A percentile compares a stretch with the other conserved stretches of the same genome.
These are phyloP conservation scores for Lentithecium fluviatile DNA, from an alignment of 495 filamentous ascomycete species.

Conservation along the genomic window DNA sequence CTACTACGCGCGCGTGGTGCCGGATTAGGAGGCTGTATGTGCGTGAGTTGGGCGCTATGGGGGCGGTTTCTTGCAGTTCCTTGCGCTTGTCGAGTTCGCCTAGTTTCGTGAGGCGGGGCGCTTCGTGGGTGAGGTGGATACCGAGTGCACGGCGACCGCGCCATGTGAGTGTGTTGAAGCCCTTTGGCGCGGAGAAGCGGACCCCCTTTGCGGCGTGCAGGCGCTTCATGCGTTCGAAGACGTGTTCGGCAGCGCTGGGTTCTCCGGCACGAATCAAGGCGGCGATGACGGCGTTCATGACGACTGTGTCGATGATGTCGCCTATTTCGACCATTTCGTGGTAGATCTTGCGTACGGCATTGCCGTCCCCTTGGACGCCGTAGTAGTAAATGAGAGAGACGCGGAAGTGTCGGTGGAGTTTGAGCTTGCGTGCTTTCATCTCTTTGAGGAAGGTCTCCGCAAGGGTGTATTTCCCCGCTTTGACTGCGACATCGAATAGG, in stretches of 20 bases:
- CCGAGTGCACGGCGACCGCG: slow-evolving; percentile 39
- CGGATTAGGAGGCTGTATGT: slow-evolving; percentile 65
- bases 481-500: slow-evolving; percentile 83
- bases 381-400: slow-evolving; percentile 78
- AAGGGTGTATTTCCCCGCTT: slow-evolving; percentile 75
- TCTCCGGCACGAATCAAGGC: slow-evolving; percentile 75
- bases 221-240: slow-evolving; percentile 79
- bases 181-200: slow-evolving; percentile 40
- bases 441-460: slow-evolving; percentile 82
- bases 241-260: slow-evolving; percentile 64
- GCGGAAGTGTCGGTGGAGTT: slow-evolving; percentile 70
- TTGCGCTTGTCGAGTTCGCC: slow-evolving; percentile 42
- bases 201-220: slow-evolving; percentile 47
- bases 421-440: slow-evolving; percentile 65
- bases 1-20: slow-evolving; percentile 50
- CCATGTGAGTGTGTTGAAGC: slow-evolving; percentile 30
- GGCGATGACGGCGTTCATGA: slow-evolving; percentile 79
- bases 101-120: not conserved
- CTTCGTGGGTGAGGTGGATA: slow-evolving; percentile 39
- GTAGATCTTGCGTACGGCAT: slow-evolving; percentile 69
- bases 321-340: slow-evolving; percentile 72
- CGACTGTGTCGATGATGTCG: slow-evolving; percentile 83
- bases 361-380: slow-evolving; percentile 66
- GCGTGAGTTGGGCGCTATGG: slow-evolving; percentile 59
- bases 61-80: slow-evolving; percentile 54